A percentile compares a stretch with the other conserved stretches of the same genome.
These are phyloP conservation scores for Deinandra increscens DNA, from an alignment of 129 eudicot species.

Conservation along the genomic window DNA sequence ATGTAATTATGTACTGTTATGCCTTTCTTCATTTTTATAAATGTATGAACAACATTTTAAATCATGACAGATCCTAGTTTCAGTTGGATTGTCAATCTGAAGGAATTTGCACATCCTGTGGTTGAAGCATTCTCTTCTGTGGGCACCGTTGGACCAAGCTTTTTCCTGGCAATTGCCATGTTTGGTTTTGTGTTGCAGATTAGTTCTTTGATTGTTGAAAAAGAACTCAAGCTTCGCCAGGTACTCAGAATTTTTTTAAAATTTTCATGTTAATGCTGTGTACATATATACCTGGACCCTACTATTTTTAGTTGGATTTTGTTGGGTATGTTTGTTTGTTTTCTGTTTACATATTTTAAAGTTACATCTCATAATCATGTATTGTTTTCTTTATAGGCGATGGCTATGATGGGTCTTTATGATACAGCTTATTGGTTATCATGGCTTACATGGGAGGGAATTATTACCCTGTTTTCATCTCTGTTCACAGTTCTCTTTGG, in stretches of 20 bases:
- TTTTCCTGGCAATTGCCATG: slow-evolving; percentile 85
- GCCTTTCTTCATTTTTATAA: slow-evolving; percentile 19
- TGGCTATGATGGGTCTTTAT: slow-evolving; percentile 97
- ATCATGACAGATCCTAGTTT: slow-evolving; percentile 54
- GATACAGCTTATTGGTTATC: slow-evolving; percentile 98
- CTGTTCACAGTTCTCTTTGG: slow-evolving; percentile 77
- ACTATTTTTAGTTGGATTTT: too few species aligned
- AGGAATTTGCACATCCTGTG: slow-evolving; percentile 89
- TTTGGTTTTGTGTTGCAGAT: slow-evolving; percentile 83
- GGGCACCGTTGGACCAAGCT: slow-evolving; percentile 66
- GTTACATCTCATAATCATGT: slow-evolving; percentile 4
- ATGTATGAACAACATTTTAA: slow-evolving; percentile 6
- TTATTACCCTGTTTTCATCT: slow-evolving; percentile 58
- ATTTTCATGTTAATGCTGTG: background rate
- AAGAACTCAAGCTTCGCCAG: slow-evolving; percentile 98
- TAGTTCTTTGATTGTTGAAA: slow-evolving; percentile 69
- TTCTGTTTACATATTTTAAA: too few species aligned
- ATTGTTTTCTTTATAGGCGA: slow-evolving; percentile 60
- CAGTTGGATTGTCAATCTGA: slow-evolving; percentile 73
- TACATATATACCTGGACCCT: too few species aligned
- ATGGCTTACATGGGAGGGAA: slow-evolving; percentile 90
- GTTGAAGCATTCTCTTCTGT: slow-evolving; percentile 52
- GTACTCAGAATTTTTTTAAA: slow-evolving; percentile 33
- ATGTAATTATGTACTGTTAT: slow-evolving; percentile 6
- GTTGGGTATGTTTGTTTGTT: too few species aligned